phyloP scores from a whole-genome alignment of 768 basidiomycete species.

The Calvatia gigantea region DNA sequence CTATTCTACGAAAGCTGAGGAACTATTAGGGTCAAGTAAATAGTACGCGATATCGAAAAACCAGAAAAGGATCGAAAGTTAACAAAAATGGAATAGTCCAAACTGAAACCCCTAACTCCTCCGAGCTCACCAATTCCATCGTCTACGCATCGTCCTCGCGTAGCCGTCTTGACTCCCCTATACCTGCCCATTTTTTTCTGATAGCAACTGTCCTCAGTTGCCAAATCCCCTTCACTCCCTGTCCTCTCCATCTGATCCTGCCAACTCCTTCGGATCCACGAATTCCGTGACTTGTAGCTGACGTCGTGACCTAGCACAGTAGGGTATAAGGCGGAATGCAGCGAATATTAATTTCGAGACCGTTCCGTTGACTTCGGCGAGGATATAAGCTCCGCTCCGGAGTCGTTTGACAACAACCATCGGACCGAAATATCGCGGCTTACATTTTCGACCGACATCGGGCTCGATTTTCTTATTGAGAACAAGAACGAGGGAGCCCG shows the following conservation, averaged over 20 bases:
- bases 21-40: too few species aligned
- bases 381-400: too few species aligned
- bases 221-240: too few species aligned
- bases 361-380: conserved; percentile 24
- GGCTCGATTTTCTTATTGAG: conserved; percentile 29
- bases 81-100: too few species aligned
- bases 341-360: conserved; percentile 20
- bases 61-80: too few species aligned
- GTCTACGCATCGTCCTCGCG: too few species aligned
- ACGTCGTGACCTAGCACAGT: conserved; percentile 13
- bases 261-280: not conserved
- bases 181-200: not conserved
- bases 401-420: too few species aligned
- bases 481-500: conserved; percentile 30
- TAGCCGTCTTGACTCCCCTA: too few species aligned
- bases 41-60: too few species aligned
- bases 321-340: conserved; percentile 25
- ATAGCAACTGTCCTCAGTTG: not conserved
- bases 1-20: too few species aligned
- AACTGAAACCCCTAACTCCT: too few species aligned
- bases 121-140: too few species aligned
- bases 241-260: not conserved
- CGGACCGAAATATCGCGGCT: conserved; percentile 30
- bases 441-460: conserved; percentile 25
- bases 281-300: conserved; percentile 5